Conservation (phyloP, 1,139 yeast species). For the Candida pseudoviswanathii region DNA sequence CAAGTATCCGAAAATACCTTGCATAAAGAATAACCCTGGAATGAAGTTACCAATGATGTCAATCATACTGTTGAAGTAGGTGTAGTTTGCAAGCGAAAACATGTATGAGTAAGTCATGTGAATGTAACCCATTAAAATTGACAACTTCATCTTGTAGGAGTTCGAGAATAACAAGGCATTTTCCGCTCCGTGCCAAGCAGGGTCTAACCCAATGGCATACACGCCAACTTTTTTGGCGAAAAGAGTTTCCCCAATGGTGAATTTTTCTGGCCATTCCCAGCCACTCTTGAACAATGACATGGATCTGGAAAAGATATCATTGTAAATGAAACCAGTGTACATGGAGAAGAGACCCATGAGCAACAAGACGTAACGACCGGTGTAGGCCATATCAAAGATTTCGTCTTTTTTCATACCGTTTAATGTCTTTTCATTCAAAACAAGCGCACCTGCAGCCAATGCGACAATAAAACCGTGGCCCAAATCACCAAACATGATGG, state of each 20-base stretch:
- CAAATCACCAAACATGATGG: conserved; percentile 85
- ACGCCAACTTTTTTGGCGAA: conserved; percentile 58
- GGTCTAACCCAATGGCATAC: conserved; percentile 70
- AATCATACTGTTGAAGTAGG: conserved; percentile 57
- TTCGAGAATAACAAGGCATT: conserved; percentile 72
- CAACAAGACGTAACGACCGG: conserved; percentile 72
- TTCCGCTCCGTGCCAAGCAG: conserved; percentile 83
- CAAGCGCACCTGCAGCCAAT: conserved; percentile 60
- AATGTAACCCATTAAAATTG: conserved; percentile 75
- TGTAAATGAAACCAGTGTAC: conserved; percentile 77
- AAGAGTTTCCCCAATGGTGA: conserved; percentile 59
- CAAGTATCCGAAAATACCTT: conserved; percentile 78
- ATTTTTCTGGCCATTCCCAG: conserved; percentile 72
- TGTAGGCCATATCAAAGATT: conserved; percentile 78
- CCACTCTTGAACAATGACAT: conserved; percentile 72
- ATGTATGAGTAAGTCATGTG: conserved; percentile 77
- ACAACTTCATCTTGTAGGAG: conserved; percentile 81
- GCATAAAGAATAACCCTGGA: conserved; percentile 82
- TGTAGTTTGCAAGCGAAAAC: conserved; percentile 68
- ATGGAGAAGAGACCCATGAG: conserved; percentile 79
- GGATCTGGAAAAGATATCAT: conserved; percentile 77
- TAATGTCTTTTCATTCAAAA: conserved; percentile 60
- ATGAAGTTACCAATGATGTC: conserved; percentile 77
- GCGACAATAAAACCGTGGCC: conserved; percentile 76
- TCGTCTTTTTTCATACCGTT: conserved; percentile 70